Percentiles rank a stretch among this genome's conserved stretches.
Conservation (phyloP, 306 rosid genomes). For the Ochetophila trinervis region DNA sequence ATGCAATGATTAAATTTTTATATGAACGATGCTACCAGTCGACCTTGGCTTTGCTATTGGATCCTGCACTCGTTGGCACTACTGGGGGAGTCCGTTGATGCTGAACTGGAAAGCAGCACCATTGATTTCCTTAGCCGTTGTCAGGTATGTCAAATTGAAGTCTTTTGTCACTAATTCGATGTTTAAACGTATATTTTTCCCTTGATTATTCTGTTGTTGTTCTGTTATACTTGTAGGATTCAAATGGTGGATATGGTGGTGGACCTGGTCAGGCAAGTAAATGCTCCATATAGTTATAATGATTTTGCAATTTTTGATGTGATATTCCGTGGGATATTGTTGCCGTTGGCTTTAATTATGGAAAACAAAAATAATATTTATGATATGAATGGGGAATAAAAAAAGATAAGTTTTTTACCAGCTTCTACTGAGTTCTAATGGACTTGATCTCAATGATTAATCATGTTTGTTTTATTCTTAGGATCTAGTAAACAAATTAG, state of each 20-base stretch:
- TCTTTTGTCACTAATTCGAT: not conserved
- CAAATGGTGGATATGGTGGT: conserved; percentile 84
- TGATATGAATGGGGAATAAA: too few relatives aligned
- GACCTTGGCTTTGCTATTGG: conserved; percentile 97
- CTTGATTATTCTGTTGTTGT: not conserved
- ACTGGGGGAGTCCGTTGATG: conserved; percentile 62
- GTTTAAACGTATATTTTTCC: not conserved
- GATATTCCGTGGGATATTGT: conserved; percentile 10
- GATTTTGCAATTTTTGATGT: conserved; percentile 14
- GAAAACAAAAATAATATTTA: too few relatives aligned
- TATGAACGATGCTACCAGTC: conserved; percentile 42
- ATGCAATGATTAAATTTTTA: not conserved
- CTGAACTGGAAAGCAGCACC: conserved; percentile 43
- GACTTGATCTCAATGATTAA: too few relatives aligned
- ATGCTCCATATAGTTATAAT: conserved; percentile 3
- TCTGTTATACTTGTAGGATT: conserved; percentile 53
- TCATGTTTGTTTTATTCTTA: not conserved
- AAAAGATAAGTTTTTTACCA: too few relatives aligned
- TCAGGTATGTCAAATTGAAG: conserved; percentile 44
- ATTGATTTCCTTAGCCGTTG: conserved; percentile 78
- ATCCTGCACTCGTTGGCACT: conserved; percentile 78
- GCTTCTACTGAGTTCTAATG: too few relatives aligned
- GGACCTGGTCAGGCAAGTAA: conserved; percentile 96
- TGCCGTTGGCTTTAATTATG: too few relatives aligned
- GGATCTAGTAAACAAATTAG: not conserved